These are phyloP conservation scores for Paxillus rubicundulus DNA, from an alignment of 768 basidiomycete species.

Conservation along the genomic window DNA sequence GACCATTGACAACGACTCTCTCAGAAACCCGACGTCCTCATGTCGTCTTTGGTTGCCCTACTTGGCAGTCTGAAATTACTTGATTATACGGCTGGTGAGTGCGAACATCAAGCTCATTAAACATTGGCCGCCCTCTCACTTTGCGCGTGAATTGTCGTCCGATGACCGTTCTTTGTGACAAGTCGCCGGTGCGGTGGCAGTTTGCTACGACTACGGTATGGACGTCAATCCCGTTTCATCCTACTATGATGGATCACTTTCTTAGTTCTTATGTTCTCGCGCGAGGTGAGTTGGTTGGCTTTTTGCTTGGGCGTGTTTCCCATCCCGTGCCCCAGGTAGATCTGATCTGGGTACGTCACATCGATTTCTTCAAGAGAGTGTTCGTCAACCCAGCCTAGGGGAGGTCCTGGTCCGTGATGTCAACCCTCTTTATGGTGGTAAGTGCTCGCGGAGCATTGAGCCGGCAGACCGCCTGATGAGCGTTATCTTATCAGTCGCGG, in stretches of 20 bases:
- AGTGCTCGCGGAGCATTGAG: too few relatives aligned
- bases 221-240: too few relatives aligned
- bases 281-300: constrained; percentile 3
- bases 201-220: constrained; percentile 12
- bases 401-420: constrained; percentile 10
- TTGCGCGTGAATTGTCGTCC: background rate
- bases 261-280: constrained; percentile 8
- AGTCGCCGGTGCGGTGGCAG: constrained; percentile 2
- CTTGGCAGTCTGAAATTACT: background rate
- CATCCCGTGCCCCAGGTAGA: background rate
- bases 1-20: background rate
- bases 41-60: background rate
- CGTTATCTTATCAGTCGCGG: background rate
- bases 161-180: background rate
- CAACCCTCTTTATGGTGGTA: constrained; percentile 13
- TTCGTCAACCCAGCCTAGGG: background rate
- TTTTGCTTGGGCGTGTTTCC: background rate
- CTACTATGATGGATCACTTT: background rate
- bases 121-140: background rate
- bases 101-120: background rate
- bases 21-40: background rate
- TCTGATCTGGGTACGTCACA: constrained; percentile 11
- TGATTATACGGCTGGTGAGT: background rate
- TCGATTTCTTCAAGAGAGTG: background rate
- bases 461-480: background rate